Percentiles rank a stretch among this genome's conserved stretches.
Evolutionary conservation across 1,284 basidiomycete genomes (phyloP).

Genomic region (Anthracocystis setariae): DNA sequence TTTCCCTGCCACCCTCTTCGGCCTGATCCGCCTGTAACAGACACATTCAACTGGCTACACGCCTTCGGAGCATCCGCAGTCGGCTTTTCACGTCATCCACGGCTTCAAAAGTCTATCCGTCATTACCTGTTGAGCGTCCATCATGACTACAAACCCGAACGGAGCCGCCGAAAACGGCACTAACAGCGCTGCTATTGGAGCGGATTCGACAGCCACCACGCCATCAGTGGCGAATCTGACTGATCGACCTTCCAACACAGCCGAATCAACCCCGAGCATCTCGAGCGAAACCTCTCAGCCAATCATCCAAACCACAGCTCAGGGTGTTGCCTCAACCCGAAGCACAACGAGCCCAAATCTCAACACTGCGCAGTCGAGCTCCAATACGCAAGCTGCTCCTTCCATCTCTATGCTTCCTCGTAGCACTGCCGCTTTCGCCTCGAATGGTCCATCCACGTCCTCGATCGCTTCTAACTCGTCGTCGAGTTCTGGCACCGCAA

Average conservation of each 20-base stretch:
- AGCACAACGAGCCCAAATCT: background rate
- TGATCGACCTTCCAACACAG: background rate
- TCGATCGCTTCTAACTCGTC: slow-evolving; percentile 15
- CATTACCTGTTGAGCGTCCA: too few species aligned
- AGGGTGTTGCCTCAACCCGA: background rate
- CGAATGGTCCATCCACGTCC: slow-evolving; percentile 4
- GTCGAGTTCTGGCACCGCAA: slow-evolving; percentile 23
- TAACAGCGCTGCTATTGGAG: background rate
- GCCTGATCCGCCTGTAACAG: too few species aligned
- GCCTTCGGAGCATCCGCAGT: too few species aligned
- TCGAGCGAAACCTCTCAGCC: too few species aligned
- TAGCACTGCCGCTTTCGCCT: slow-evolving; percentile 3
- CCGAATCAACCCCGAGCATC: background rate
- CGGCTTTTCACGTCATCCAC: too few species aligned
- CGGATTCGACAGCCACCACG: background rate
- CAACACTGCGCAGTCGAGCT: background rate
- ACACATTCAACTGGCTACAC: too few species aligned
- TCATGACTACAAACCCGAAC: too few species aligned
- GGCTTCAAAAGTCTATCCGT: too few species aligned
- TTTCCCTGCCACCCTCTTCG: too few species aligned
- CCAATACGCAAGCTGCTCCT: background rate
- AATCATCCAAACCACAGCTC: too few species aligned
- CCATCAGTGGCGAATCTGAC: background rate
- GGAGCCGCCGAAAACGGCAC: background rate
- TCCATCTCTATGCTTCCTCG: slow-evolving; percentile 33